Percentiles rank a stretch among this genome's conserved stretches.
Conservation (phyloP, 2,329 filamentous ascomycete species). For the Sporothrix protearum region DNA sequence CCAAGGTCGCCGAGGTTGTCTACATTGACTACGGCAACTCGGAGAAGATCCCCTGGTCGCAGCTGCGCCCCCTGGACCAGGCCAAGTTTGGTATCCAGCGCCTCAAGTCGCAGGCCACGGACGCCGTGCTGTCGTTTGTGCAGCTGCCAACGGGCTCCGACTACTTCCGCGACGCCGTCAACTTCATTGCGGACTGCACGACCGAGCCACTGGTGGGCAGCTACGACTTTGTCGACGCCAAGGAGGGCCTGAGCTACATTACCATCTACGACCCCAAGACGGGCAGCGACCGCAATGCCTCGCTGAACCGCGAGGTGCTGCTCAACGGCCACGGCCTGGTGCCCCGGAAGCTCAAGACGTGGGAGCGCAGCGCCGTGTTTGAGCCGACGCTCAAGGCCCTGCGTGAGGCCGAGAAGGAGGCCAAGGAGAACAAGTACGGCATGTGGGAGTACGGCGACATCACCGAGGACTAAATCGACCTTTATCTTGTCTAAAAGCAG, state of each 20-base stretch:
- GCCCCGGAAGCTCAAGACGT: conserved; percentile 82
- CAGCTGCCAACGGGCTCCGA: conserved; percentile 76
- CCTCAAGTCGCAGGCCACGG: conserved; percentile 80
- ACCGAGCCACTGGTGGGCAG: conserved; percentile 79
- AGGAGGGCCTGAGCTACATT: conserved; percentile 78
- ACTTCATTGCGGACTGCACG: conserved; percentile 70
- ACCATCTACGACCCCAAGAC: conserved; percentile 79
- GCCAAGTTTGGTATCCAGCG: conserved; percentile 75
- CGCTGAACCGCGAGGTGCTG: conserved; percentile 85
- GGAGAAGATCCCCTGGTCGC: conserved; percentile 80
- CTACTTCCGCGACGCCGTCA: conserved; percentile 77
- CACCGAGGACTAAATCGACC: conserved; percentile 69
- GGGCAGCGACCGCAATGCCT: conserved; percentile 64
- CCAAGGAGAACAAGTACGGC: conserved; percentile 74
- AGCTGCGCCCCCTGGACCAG: conserved; percentile 75
- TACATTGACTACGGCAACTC: conserved; percentile 97
- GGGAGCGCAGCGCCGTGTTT: conserved; percentile 72
- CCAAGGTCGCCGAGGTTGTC: conserved; percentile 82
- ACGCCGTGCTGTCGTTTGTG: conserved; percentile 81
- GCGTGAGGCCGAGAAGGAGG: conserved; percentile 68
- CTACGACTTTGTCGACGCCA: conserved; percentile 76
- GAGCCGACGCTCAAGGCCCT: conserved; percentile 68
- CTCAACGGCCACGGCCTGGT: conserved; percentile 85
- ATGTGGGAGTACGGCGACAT: conserved; percentile 99
- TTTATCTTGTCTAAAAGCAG: not conserved